Conservation (phyloP, 805 yeast genomes). For the Isabelozyma pseudorhagii region DNA sequence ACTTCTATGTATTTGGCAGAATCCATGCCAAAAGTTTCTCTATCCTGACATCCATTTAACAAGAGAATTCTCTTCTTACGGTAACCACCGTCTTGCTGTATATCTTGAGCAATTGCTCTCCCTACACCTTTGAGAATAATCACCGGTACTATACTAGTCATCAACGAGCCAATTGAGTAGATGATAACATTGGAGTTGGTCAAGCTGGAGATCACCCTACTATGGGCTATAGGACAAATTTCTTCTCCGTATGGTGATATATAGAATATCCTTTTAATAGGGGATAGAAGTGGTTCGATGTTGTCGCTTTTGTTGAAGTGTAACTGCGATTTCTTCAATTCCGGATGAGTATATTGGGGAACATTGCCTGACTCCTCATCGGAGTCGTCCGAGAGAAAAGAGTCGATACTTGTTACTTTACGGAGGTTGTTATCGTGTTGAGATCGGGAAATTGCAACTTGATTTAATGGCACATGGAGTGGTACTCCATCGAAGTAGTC, state of each 20-base stretch:
- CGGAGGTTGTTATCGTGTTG: neutral
- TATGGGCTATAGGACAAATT: slow-evolving; percentile 69
- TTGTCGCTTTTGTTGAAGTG: slow-evolving; percentile 61
- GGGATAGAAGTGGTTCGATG: slow-evolving; percentile 63
- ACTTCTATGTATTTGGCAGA: slow-evolving; percentile 58
- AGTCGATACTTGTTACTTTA: neutral
- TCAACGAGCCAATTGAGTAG: slow-evolving; percentile 82
- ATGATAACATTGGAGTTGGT: slow-evolving; percentile 53
- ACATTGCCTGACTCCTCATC: slow-evolving; percentile 57
- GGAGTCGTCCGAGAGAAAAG: slow-evolving; percentile 12
- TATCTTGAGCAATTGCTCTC: slow-evolving; percentile 44
- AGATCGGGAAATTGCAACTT: slow-evolving; percentile 3
- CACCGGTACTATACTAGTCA: slow-evolving; percentile 85
- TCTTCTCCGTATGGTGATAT: slow-evolving; percentile 88
- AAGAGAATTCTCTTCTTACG: slow-evolving; percentile 51
- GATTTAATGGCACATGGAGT: slow-evolving; percentile 1
- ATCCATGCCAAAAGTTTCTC: slow-evolving; percentile 72
- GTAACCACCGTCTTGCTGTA: slow-evolving; percentile 3
- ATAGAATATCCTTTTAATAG: slow-evolving; percentile 70
- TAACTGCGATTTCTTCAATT: slow-evolving; percentile 67
- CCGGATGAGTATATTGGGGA: slow-evolving; percentile 76
- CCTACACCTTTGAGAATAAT: slow-evolving; percentile 73
- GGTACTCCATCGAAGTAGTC: neutral
- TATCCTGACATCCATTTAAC: slow-evolving; percentile 70
- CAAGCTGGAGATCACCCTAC: slow-evolving; percentile 54